Evolutionary conservation across 441 rosid species (phyloP), one percentile per base, ranked within the genome.

Genomic region (Daphne laureola): DNA sequence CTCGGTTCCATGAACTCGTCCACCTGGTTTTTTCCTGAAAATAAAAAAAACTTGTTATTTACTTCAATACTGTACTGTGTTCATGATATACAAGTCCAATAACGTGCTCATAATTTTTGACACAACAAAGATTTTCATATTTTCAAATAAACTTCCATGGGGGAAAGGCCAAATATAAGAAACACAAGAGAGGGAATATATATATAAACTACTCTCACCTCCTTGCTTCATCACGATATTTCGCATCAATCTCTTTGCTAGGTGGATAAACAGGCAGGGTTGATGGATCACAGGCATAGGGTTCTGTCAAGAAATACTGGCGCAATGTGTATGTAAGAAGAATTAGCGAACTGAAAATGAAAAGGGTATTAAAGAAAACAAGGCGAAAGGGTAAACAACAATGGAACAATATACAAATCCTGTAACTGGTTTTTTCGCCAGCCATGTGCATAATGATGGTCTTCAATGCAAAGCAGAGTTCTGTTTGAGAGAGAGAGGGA

Each of bases 171-270:
- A 21, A 4, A 21, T 21, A 21, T 21, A 21, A 21, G 1, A 21
- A 2, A 21, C 25, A 31, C 38, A 31, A 31, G 8, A 31, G 38
- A 31, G 1, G 38, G 11, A 31, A 31, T 31, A 58, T 36, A 26
- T 43, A 31, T n/a, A n/a, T n/a, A n/a, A n/a, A n/a, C n/a, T n/a
- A 31, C 11, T 31, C 69, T 64, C 43, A 87, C 96, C 87, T 82
- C 67, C 64, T 74, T 54, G 77, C 66, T 12, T 79, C 90, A 64
- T 84, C 90, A 16, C 84, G 84, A 65, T 77, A 63, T 69, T 87
- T 87, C 14, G 90, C 96, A 57, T 87, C 96, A 21, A 87, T 80
- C 79, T 84, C 96, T 66, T 87, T 87, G 78, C 82, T 78, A 46
- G 96, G 96, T 13, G 86, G 81, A 64, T 82, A 84, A 62, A 75